Percentiles rank a stretch among this genome's conserved stretches.
phyloP scores from a whole-genome alignment of 225 moss, liverwort and hornwort genomes.

The Polytrichum commune region DNA sequence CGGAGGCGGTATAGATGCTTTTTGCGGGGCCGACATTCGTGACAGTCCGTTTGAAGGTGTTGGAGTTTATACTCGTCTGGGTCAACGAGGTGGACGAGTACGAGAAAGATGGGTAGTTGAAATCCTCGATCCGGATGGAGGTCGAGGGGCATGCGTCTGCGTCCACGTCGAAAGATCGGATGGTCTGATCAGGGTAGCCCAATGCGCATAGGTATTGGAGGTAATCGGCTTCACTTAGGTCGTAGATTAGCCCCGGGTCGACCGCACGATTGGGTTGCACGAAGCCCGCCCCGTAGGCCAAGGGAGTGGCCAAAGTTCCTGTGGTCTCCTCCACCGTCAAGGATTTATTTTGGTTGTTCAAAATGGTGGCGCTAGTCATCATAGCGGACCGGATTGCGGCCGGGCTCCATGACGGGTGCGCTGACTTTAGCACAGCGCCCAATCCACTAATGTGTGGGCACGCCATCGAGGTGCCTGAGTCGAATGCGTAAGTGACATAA shows the following conservation, averaged over 20 bases:
- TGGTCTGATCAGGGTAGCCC: background rate
- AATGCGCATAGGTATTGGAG: slow-evolving; percentile 24
- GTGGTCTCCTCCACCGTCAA: slow-evolving; percentile 14
- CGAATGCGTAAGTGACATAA: slow-evolving; percentile 7
- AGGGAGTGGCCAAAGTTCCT: background rate
- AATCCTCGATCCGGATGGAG: slow-evolving; percentile 10
- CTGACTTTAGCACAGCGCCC: slow-evolving; percentile 3
- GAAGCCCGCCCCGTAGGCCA: slow-evolving; percentile 23
- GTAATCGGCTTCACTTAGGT: slow-evolving; percentile 19
- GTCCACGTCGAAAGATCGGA: slow-evolving; percentile 1
- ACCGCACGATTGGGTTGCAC: slow-evolving; percentile 26
- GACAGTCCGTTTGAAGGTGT: background rate
- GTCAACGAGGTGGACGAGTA: background rate
- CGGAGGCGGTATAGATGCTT: background rate
- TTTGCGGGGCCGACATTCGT: slow-evolving; percentile 4
- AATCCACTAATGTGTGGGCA: slow-evolving; percentile 23
- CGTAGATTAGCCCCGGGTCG: slow-evolving; percentile 29
- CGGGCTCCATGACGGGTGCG: slow-evolving; percentile 34
- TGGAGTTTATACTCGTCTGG: too few relatives aligned
- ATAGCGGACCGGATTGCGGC: slow-evolving; percentile 37
- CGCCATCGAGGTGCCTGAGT: slow-evolving; percentile 35
- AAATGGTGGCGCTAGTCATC: slow-evolving; percentile 26
- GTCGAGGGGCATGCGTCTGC: slow-evolving; percentile 7
- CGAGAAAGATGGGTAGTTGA: slow-evolving; percentile 20
- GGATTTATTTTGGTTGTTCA: slow-evolving; percentile 6